These are phyloP conservation scores for Sutorius australiensis DNA, from an alignment of 768 basidiomycete genomes.

Conservation along the genomic window DNA sequence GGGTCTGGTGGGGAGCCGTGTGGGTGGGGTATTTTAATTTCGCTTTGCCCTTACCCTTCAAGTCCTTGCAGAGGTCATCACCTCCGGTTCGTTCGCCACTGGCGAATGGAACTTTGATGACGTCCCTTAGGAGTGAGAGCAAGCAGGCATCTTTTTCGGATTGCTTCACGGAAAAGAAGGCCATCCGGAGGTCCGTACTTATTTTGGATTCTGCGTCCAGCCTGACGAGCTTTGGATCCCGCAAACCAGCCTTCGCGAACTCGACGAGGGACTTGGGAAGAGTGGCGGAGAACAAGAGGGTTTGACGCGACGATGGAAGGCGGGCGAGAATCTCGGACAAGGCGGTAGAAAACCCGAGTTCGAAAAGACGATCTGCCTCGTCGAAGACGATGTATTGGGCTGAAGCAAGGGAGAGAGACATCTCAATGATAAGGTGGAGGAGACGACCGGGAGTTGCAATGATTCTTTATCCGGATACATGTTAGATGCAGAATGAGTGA, in stretches of 20 bases:
- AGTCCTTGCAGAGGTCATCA: conserved; percentile 28
- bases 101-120: conserved; percentile 75
- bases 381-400: conserved; percentile 93
- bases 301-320: conserved; percentile 83
- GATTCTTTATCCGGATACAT: conserved; percentile 50
- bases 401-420: conserved; percentile 87
- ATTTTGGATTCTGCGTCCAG: conserved; percentile 96
- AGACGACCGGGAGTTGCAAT: conserved; percentile 98
- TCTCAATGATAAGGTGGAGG: conserved; percentile 94
- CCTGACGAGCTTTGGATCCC: conserved; percentile 92
- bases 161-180: conserved; percentile 89
- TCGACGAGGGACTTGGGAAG: conserved; percentile 94
- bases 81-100: conserved; percentile 23
- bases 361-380: conserved; percentile 97
- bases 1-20: conserved; percentile 84
- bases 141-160: conserved; percentile 93
- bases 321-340: conserved; percentile 89
- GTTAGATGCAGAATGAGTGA: conserved; percentile 10
- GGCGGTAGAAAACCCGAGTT: conserved; percentile 94
- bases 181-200: conserved; percentile 88
- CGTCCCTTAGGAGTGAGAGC: conserved; percentile 77
- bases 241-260: conserved; percentile 96
- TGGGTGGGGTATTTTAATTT: conserved; percentile 41
- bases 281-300: conserved; percentile 93
- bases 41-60: conserved; percentile 51